Conservation (phyloP, 192 early-diverging fungal genomes). For the Diversispora eburnea region DNA sequence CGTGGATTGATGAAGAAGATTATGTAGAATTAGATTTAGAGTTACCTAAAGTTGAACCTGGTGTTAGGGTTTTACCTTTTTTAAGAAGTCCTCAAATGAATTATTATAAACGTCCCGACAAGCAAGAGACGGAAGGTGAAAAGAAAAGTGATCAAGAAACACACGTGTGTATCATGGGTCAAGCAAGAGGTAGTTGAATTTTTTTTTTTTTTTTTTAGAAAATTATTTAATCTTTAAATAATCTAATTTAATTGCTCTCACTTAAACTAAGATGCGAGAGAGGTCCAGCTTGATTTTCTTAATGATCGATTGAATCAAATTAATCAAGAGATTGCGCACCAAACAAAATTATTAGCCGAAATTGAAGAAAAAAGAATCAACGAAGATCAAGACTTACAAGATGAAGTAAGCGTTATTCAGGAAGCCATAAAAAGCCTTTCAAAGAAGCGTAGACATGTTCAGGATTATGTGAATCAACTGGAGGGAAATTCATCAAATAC, state of each 20-base stretch:
- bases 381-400: slow-evolving; percentile 39
- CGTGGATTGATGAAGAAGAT: slow-evolving; percentile 56
- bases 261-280: slow-evolving; percentile 45
- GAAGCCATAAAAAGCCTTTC: slow-evolving; percentile 56
- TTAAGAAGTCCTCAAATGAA: slow-evolving; percentile 56
- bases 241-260: not conserved
- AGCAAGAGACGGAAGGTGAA: slow-evolving; percentile 37
- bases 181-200: slow-evolving; percentile 36
- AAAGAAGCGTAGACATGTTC: slow-evolving; percentile 58
- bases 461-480: slow-evolving; percentile 36
- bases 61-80: slow-evolving; percentile 51
- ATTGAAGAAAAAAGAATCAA: slow-evolving; percentile 44
- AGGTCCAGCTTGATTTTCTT: slow-evolving; percentile 55
- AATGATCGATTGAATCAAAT: slow-evolving; percentile 53
- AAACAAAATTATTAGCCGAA: slow-evolving; percentile 45
- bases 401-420: slow-evolving; percentile 44
- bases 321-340: slow-evolving; percentile 52
- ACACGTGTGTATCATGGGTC: slow-evolving; percentile 42
- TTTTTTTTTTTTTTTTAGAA: slow-evolving; percentile 6
- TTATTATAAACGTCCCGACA: slow-evolving; percentile 43
- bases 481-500: not conserved
- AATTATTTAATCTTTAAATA: not conserved
- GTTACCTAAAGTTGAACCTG: slow-evolving; percentile 35
- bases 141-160: slow-evolving; percentile 36
- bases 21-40: slow-evolving; percentile 43